Percentiles rank a stretch among this genome's conserved stretches.
phyloP scores from a whole-genome alignment of 148 eudicot species.

The Vaccinium myrtillus region DNA sequence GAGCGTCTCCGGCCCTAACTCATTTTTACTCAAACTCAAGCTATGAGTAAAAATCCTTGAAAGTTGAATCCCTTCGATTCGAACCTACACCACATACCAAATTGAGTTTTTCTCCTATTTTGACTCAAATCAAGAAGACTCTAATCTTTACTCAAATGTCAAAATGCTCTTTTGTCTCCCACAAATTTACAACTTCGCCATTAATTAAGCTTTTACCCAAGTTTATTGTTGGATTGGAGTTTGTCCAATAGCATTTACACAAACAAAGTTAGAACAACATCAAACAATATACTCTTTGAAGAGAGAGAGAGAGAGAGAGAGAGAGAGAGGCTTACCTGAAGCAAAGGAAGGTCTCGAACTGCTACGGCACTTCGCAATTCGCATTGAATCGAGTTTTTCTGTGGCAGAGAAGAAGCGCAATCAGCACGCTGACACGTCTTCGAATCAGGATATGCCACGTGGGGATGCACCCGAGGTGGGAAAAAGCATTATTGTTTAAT shows the following conservation, averaged over 20 bases:
- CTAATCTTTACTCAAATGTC: too few relatives aligned
- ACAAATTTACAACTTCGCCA: background rate
- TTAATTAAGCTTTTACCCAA: background rate
- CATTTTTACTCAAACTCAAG: background rate
- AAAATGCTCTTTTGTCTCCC: too few relatives aligned
- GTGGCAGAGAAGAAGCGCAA: background rate
- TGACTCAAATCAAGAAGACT: too few relatives aligned
- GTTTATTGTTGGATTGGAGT: background rate
- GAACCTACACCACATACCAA: too few relatives aligned
- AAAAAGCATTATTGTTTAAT: background rate
- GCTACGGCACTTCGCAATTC: background rate
- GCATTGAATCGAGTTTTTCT: background rate
- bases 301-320: background rate
- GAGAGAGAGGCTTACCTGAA: constrained; percentile 1
- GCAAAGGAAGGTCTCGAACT: constrained; percentile 1
- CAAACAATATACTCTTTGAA: background rate
- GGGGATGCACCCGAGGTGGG: background rate
- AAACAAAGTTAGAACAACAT: constrained; percentile 13
- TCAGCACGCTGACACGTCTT: background rate
- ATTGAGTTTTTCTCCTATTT: too few relatives aligned
- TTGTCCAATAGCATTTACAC: constrained; percentile 6
- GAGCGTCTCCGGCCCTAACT: background rate
- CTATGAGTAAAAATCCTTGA: too few relatives aligned
- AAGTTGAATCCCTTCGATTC: too few relatives aligned
- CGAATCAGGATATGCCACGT: background rate